A percentile compares a stretch with the other conserved stretches of the same genome.
Evolutionary conservation across 1,139 yeast genomes (phyloP).

Genomic region (Geotrichum histeridarum): DNA sequence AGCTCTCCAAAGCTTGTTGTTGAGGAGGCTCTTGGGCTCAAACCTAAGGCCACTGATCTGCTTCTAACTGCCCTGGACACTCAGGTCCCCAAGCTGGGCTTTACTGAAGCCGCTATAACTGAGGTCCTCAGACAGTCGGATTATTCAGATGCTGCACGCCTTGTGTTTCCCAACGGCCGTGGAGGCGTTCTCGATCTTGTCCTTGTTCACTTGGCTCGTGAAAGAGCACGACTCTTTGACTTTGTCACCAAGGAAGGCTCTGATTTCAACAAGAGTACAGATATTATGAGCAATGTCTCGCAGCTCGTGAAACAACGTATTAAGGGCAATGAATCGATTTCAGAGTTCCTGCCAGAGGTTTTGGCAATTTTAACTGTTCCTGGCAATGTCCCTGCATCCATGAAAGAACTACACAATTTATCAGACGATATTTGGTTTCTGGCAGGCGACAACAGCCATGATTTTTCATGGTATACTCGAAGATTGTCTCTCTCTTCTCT

Average conservation of each 20-base stretch:
- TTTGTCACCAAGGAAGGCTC: slow-evolving; percentile 22
- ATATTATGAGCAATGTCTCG: slow-evolving; percentile 32
- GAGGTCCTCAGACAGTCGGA: slow-evolving; percentile 58
- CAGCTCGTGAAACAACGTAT: slow-evolving; percentile 59
- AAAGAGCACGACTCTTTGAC: slow-evolving; percentile 35
- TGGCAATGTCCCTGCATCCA: slow-evolving; percentile 45
- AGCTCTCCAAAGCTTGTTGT: slow-evolving; percentile 1
- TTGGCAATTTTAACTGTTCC: slow-evolving; percentile 55
- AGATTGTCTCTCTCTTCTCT: slow-evolving; percentile 64
- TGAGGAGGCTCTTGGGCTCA: slow-evolving; percentile 13
- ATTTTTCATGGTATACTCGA: slow-evolving; percentile 91
- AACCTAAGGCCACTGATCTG: slow-evolving; percentile 15
- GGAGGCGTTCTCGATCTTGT: slow-evolving; percentile 55
- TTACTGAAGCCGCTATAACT: slow-evolving; percentile 55
- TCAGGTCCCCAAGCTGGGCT: slow-evolving; percentile 64
- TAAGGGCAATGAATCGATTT: slow-evolving; percentile 53
- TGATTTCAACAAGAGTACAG: slow-evolving; percentile 9
- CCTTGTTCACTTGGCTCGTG: slow-evolving; percentile 56
- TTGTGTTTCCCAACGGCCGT: slow-evolving; percentile 48
- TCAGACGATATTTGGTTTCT: slow-evolving; percentile 79
- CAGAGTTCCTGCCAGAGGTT: slow-evolving; percentile 40
- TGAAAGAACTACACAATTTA: slow-evolving; percentile 65
- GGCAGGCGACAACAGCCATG: slow-evolving; percentile 78
- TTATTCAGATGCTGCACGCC: slow-evolving; percentile 61
- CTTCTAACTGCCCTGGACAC: slow-evolving; percentile 16